Evolutionary conservation across 2,329 filamentous ascomycete species (phyloP).

Genomic region (Microdochium trichocladiopsis): DNA sequence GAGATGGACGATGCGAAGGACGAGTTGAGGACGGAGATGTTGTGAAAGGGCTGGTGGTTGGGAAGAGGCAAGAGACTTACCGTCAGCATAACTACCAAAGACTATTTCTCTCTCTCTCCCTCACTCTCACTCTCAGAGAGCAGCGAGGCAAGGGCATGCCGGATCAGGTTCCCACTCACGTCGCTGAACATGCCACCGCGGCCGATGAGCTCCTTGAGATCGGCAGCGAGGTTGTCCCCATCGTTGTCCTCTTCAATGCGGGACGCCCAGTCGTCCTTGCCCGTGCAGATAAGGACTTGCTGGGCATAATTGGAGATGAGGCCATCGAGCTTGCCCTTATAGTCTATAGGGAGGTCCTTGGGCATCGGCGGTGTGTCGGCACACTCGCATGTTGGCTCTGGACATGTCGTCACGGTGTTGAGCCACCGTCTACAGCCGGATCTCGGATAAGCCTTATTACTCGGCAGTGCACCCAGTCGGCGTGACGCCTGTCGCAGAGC

Average conservation of each 20-base stretch:
- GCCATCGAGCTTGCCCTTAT: conserved; percentile 60
- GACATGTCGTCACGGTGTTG: conserved; percentile 50
- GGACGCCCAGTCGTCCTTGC: conserved; percentile 72
- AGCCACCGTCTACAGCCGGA: conserved; percentile 6
- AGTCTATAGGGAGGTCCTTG: conserved; percentile 67
- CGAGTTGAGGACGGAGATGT: conserved; percentile 68
- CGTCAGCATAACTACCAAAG: conserved; percentile 26
- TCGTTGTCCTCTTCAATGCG: conserved; percentile 76
- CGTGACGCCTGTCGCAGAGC: too few species aligned
- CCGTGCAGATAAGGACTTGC: conserved; percentile 79
- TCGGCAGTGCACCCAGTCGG: too few species aligned
- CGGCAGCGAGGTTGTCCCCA: conserved; percentile 59
- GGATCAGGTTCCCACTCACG: conserved; percentile 36
- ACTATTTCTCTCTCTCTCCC: too few species aligned
- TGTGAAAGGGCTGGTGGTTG: conserved; percentile 66
- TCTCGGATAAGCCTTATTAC: neutral
- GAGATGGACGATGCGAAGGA: conserved; percentile 60
- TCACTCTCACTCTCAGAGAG: conserved; percentile 1
- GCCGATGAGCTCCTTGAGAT: conserved; percentile 64
- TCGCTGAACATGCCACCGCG: conserved; percentile 59
- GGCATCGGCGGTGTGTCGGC: conserved; percentile 59
- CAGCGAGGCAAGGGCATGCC: neutral
- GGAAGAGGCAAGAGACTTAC: conserved; percentile 12
- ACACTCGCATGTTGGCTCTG: conserved; percentile 70
- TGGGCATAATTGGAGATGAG: conserved; percentile 73